Evolutionary conservation across 2,329 filamentous ascomycete species (phyloP).

Genomic region (Alternaria ethzedia): DNA sequence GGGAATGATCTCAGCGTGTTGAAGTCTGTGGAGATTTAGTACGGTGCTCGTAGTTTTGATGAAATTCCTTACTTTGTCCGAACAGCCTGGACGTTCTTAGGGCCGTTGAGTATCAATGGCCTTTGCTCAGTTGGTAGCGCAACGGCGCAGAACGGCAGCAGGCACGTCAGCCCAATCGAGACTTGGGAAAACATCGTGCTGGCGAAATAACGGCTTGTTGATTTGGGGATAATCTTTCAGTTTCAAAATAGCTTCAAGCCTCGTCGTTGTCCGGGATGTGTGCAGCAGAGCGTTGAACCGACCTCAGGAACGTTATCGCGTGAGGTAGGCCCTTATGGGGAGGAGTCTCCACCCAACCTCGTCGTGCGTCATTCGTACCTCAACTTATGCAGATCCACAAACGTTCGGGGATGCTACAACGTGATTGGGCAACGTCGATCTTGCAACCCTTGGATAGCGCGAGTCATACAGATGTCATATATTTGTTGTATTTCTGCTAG

Average conservation of each 20-base stretch:
- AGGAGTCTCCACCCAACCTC: constrained; percentile 15
- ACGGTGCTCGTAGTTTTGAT: not conserved
- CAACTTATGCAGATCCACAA: constrained; percentile 30
- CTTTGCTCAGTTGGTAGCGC: constrained; percentile 41
- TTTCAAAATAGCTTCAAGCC: not conserved
- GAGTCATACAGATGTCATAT: constrained; percentile 1
- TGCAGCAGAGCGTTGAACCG: not conserved
- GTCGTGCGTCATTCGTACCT: constrained; percentile 36
- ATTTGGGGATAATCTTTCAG: not conserved
- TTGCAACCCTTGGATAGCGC: not conserved
- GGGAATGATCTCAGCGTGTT: constrained; percentile 49
- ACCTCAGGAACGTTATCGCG: constrained; percentile 13
- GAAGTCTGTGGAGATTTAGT: constrained; percentile 35
- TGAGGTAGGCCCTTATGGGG: constrained; percentile 18
- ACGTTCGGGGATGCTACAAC: constrained; percentile 11
- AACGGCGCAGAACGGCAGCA: constrained; percentile 23
- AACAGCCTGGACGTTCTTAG: constrained; percentile 31
- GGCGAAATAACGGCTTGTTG: not conserved
- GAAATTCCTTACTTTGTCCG: constrained; percentile 32
- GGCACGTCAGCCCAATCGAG: constrained; percentile 14
- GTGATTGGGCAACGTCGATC: constrained; percentile 15
- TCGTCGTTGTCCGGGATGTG: not conserved
- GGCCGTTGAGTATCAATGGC: constrained; percentile 20
- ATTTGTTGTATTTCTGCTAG: constrained; percentile 3
- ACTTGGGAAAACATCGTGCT: constrained; percentile 23